Evolutionary conservation across 2,329 filamentous ascomycete species (phyloP).

Genomic region (Sarocladium oryzae): DNA sequence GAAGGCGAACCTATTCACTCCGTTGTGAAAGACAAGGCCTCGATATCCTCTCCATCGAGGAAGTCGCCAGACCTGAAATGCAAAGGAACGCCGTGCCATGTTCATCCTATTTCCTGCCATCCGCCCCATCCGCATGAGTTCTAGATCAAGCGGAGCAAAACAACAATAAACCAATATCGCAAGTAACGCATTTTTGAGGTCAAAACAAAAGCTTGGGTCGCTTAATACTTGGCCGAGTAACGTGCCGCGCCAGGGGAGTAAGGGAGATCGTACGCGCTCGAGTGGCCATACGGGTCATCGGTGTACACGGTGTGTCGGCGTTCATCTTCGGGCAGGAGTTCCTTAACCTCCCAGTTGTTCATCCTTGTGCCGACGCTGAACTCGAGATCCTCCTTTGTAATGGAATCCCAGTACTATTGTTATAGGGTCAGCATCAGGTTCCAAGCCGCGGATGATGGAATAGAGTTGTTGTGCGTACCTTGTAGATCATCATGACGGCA

Average conservation of each 20-base stretch:
- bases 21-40: neutral
- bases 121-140: neutral
- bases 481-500: slow-evolving; percentile 99
- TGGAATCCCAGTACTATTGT: slow-evolving; percentile 94
- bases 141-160: slow-evolving; percentile 7
- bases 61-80: neutral
- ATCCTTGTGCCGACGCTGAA: slow-evolving; percentile 93
- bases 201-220: neutral
- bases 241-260: slow-evolving; percentile 39
- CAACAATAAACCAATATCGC: slow-evolving; percentile 13
- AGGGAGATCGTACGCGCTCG: slow-evolving; percentile 45
- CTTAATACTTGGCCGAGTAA: slow-evolving; percentile 41
- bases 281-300: slow-evolving; percentile 58
- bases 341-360: slow-evolving; percentile 98
- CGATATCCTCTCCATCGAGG: neutral
- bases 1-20: neutral
- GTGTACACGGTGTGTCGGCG: slow-evolving; percentile 66
- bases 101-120: neutral
- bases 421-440: slow-evolving; percentile 11
- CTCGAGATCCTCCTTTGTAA: slow-evolving; percentile 95
- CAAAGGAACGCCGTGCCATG: slow-evolving; percentile 8
- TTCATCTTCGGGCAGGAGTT: slow-evolving; percentile 75
- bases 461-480: slow-evolving; percentile 53
- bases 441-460: too few species aligned
- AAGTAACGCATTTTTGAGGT: neutral